Base-by-base conservation (phyloP, 2,329 filamentous ascomycete species). In the Cladosporium sp. region DNA sequence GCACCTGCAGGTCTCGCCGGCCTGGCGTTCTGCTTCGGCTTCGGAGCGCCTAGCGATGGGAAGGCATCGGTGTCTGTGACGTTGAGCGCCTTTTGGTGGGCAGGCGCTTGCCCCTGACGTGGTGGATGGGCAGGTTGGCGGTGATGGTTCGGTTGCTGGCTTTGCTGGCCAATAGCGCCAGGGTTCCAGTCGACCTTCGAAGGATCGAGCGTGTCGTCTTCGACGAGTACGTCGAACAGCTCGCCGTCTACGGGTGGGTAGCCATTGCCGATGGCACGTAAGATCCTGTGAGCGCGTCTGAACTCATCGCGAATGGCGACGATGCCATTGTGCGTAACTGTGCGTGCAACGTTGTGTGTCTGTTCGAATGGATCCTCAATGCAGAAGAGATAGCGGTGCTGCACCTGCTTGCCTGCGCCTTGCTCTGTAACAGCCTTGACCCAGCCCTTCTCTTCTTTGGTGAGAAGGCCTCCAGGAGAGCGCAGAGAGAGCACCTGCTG, bases 331-430 rank as follows among this genome's bases (percentile, higher is more conserved):
- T 92, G 87, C 6, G 86, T 90, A 1, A 96, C 89, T 0, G 89
- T 95, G 43, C 89, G 78, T 3, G 88, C 91, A 29, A 96, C 86
- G 60, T 96, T 96, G 69, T 96, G 89, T 36, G 89, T 84, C 2
- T 84, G 70, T 71, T 96, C 89, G 62, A 96, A 96, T 0, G 91
- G 91, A 65, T 96, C 91, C 65, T 96, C 91, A 54, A 96, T 91
- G 27, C 89, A 88, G 58, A 96, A 87, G 4, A 96, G 78, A 66
- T 89, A 95, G 11, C 89, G 82, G 62, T 90, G 82, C 2, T 87
- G 81, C 12, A 92, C 78, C 62, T 90, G 87, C 56, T 58, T 66
- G 62, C 58, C 75, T 43, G 62, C 75, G 20, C 74, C 70, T 54
- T 84, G 80, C 20, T 82, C 70, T 0, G 86, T 90, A 64, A 84